Conservation (phyloP, 805 yeast species). For the Danielia reshetovae region DNA sequence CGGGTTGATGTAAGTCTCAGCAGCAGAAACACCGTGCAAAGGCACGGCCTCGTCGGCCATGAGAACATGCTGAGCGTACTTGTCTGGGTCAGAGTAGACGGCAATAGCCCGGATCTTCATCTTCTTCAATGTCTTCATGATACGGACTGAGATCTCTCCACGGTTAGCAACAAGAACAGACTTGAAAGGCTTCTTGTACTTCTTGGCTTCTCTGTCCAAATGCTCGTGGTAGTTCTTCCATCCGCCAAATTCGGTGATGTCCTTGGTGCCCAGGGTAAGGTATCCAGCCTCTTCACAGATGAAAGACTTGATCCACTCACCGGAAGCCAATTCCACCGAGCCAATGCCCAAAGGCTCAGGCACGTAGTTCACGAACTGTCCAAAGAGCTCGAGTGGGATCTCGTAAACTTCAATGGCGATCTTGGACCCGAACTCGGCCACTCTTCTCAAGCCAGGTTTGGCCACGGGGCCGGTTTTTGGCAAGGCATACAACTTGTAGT, state of each 20-base stretch:
- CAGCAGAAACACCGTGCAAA: conserved; percentile 76
- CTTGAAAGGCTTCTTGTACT: conserved; percentile 56
- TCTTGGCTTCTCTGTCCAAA: conserved; percentile 24
- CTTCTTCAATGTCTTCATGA: conserved; percentile 81
- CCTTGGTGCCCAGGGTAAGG: conserved; percentile 62
- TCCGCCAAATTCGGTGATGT: conserved; percentile 85
- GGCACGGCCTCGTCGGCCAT: conserved; percentile 81
- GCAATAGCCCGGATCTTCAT: conserved; percentile 78
- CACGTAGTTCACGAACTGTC: conserved; percentile 79
- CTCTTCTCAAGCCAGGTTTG: conserved; percentile 87
- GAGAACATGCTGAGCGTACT: conserved; percentile 80
- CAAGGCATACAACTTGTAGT: conserved; percentile 76
- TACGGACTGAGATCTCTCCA: conserved; percentile 96
- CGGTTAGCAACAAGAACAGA: conserved; percentile 93
- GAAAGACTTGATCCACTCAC: conserved; percentile 86
- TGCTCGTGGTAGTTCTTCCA: conserved; percentile 66
- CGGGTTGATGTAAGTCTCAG: conserved; percentile 83
- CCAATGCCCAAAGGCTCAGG: conserved; percentile 97
- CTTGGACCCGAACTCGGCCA: conserved; percentile 47
- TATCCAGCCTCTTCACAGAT: conserved; percentile 93
- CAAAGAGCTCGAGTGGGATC: conserved; percentile 73
- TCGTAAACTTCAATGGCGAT: conserved; percentile 82
- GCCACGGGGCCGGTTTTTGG: conserved; percentile 77
- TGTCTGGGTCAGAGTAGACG: conserved; percentile 86
- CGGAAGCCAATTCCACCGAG: conserved; percentile 75